Evolutionary conservation across 768 basidiomycete species (phyloP).

Genomic region (Pulveroboletus ravenelii): DNA sequence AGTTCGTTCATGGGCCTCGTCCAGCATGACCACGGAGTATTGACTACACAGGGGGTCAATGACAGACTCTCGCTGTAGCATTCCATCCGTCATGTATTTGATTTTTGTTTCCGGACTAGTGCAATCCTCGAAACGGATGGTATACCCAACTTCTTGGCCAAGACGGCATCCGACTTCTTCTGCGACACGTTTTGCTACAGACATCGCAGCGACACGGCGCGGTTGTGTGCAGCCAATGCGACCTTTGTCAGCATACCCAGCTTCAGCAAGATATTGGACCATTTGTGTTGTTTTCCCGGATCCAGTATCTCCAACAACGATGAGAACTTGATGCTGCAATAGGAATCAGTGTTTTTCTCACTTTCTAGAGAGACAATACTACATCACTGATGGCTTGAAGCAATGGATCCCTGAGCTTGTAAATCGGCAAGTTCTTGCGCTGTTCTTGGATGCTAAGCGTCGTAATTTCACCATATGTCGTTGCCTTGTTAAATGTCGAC

Average conservation of each 20-base stretch:
- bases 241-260: conserved; percentile 85
- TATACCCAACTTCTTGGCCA: conserved; percentile 97
- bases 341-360: conserved; percentile 14
- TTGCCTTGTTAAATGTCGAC: conserved; percentile 89
- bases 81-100: conserved; percentile 99
- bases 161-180: conserved; percentile 98
- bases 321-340: conserved; percentile 75
- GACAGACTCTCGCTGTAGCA: conserved; percentile 95
- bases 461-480: conserved; percentile 93
- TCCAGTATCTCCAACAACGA: conserved; percentile 97
- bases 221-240: conserved; percentile 98
- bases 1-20: conserved; percentile 98
- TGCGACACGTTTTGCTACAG: conserved; percentile 96
- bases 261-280: conserved; percentile 96
- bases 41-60: conserved; percentile 91
- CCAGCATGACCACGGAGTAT: conserved; percentile 96
- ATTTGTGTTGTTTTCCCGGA: conserved; percentile 99
- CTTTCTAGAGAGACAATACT: conserved; percentile 21
- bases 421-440: conserved; percentile 86
- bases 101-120: conserved; percentile 98
- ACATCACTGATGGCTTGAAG: conserved; percentile 89
- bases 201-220: conserved; percentile 98
- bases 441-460: conserved; percentile 90
- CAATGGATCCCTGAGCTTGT: conserved; percentile 86
- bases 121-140: conserved; percentile 99